Evolutionary conservation across 441 rosid genomes (phyloP), one percentile per base, ranked within the genome.

Genomic region (Flueggea neowawraea): DNA sequence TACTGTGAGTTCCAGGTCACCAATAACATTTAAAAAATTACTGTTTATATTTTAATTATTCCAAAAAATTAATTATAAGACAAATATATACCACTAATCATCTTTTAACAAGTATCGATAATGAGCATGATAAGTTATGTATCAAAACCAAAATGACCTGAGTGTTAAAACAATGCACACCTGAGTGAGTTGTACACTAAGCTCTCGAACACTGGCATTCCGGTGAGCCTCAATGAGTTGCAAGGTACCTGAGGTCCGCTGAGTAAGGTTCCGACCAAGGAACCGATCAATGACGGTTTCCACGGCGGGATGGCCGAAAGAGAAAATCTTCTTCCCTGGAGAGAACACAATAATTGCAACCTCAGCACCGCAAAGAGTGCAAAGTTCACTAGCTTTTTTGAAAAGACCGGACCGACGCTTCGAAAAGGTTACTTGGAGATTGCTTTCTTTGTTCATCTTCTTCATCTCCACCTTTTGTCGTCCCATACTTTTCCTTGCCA

Each of bases 381-480:
- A 77, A 10, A 81, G 81, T 54, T 81, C 86, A 44, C 82, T 79
- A 0, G 84, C 86, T 41, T 84, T 84, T 64, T 81, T 81, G 59
- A 84, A 77, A n/a, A 81, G 76, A 0, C 86, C 86, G 0, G 81
- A 55, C 2, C 79, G 68, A 4, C 85, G 74, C 59, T 81, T 81
- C 3, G 88, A 83, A 63, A 80, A 80, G 2, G 86, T 81, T 2
- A 84, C 85, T 52, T 78, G 79, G 4, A 75, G 75, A 63, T 73
- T 66, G 60, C 59, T 81, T 55, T 81, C 76, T 62, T 77, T 78
- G 0, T 58, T 43, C 53, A 81, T 81, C 54, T 68, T 77, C 44
- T 61, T 71, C 58, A 77, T 79, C 16, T 61, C 58, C 13, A 81
- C 67, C 74, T 76, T 83, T 14, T 76, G 85, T 12, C 88, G 75